phyloP scores from a whole-genome alignment of 805 yeast genomes.

The Myxozyma udenii region DNA sequence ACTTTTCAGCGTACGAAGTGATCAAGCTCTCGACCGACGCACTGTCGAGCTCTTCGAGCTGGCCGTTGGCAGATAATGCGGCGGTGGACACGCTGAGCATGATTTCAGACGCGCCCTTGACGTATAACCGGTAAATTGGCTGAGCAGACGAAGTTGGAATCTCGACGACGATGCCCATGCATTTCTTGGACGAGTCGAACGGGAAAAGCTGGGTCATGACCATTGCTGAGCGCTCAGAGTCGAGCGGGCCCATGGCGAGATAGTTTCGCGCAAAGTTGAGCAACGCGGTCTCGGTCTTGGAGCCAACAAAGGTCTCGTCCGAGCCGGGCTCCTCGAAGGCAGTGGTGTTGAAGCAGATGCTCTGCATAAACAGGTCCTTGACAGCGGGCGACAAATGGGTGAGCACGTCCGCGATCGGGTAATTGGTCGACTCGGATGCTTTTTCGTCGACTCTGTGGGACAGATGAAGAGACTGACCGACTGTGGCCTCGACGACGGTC shows the following conservation, averaged over 20 bases:
- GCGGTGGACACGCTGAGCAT: conserved; percentile 45
- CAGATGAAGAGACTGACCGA: conserved; percentile 55
- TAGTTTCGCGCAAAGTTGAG: conserved; percentile 61
- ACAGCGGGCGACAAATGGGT: conserved; percentile 19
- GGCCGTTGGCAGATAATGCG: conserved; percentile 27
- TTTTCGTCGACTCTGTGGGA: conserved; percentile 6
- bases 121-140: conserved; percentile 52
- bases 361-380: conserved; percentile 44
- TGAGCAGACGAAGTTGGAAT: conserved; percentile 30
- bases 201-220: conserved; percentile 71
- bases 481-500: conserved; percentile 78
- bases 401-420: conserved; percentile 26
- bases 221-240: conserved; percentile 45
- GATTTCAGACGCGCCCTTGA: conserved; percentile 95
- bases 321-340: conserved; percentile 62
- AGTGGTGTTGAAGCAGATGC: conserved; percentile 76
- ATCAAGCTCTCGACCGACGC: conserved; percentile 43
- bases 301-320: conserved; percentile 73
- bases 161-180: conserved; percentile 77
- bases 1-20: conserved; percentile 65
- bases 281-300: conserved; percentile 91
- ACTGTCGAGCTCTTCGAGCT: conserved; percentile 32
- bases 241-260: conserved; percentile 50
- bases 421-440: conserved; percentile 8
- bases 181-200: conserved; percentile 87